Base-by-base conservation (phyloP, 1,139 yeast genomes). In the Barnettozyma hawaiiensis region DNA sequence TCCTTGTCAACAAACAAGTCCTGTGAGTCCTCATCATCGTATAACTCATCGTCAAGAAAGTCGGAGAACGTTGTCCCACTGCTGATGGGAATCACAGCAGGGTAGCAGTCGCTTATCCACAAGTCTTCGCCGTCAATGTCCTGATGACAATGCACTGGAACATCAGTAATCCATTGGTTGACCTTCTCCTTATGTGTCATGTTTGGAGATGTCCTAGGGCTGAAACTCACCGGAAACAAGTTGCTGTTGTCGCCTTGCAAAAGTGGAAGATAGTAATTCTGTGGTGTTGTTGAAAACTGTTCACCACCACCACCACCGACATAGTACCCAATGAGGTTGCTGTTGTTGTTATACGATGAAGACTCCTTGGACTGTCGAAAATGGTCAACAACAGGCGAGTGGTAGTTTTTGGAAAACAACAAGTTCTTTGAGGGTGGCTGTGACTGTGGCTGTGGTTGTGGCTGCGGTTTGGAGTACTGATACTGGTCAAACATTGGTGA, bases 161-260 rank as follows among this genome's bases (percentile, higher is more conserved):
- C 69, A 18, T 67, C 65, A 6, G 64, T 61, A 28, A 83, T 70
- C 94, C 92, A 83, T 7, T 60, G 63, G 34, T 66, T 65, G 0
- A 83, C 83, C 54, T 82, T 82, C 51, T 82, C 90, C 37, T 61
- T 65, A 42, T 69, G 73, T 1, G 75, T 68, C 86, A 82, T 81
- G 55, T 75, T 78, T 10, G 70, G 63, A 1, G 77, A 76, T 26
- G 62, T 62, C 51, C 85, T 66, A 6, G 90, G 87, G 47, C 80
- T 70, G 54, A 81, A 80, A 11, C 51, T 52, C 3, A 60, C 44
- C 3, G 78, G 77, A 42, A 72, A 67, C 31, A 22, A n/a, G 4
- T n/a, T n/a, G n/a, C n/a, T n/a, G n/a, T n/a, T n/a, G n/a, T 39
- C 16, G 2, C 29, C 28, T 20, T 19, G 26, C 14, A 24, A n/a